These are phyloP conservation scores for Sonneratia caseolaris DNA, from an alignment of 345 rosid species.

Conservation along the genomic window DNA sequence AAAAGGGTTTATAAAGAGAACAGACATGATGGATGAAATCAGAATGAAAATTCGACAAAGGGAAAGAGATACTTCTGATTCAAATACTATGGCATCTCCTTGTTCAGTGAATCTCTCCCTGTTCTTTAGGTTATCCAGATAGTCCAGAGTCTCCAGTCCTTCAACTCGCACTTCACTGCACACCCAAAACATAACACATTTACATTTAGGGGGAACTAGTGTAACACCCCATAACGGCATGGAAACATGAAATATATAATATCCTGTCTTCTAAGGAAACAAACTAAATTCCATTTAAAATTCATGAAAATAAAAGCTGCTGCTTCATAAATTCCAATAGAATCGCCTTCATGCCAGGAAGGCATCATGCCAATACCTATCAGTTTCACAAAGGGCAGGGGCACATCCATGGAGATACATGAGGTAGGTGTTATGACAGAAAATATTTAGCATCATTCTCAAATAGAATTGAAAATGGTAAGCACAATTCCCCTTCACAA, in stretches of 20 bases:
- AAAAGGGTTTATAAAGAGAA: not conserved
- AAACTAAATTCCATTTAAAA: not conserved
- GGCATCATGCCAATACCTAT: not conserved
- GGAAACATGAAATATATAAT: not conserved
- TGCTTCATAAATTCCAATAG: not conserved
- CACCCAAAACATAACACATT: slow-evolving; percentile 9
- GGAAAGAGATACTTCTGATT: slow-evolving; percentile 38
- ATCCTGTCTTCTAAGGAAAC: not conserved
- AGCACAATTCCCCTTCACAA: not conserved
- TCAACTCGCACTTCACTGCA: slow-evolving; percentile 62
- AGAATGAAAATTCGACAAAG: not conserved
- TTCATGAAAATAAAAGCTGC: not conserved
- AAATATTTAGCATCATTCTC: not conserved
- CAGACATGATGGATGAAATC: not conserved
- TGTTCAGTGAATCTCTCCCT: slow-evolving; percentile 55
- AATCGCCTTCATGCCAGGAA: not conserved
- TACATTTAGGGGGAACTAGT: not conserved
- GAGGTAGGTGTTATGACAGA: not conserved
- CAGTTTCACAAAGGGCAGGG: not conserved
- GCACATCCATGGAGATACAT: not conserved
- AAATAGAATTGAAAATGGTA: not conserved
- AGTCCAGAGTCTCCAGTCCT: slow-evolving; percentile 56
- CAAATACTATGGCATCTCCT: slow-evolving; percentile 57
- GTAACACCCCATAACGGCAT: not conserved
- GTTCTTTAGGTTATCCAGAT: slow-evolving; percentile 40